These are phyloP conservation scores for Pseudohalonectria lignicola DNA, from an alignment of 2,329 filamentous ascomycete genomes.

Conservation along the genomic window DNA sequence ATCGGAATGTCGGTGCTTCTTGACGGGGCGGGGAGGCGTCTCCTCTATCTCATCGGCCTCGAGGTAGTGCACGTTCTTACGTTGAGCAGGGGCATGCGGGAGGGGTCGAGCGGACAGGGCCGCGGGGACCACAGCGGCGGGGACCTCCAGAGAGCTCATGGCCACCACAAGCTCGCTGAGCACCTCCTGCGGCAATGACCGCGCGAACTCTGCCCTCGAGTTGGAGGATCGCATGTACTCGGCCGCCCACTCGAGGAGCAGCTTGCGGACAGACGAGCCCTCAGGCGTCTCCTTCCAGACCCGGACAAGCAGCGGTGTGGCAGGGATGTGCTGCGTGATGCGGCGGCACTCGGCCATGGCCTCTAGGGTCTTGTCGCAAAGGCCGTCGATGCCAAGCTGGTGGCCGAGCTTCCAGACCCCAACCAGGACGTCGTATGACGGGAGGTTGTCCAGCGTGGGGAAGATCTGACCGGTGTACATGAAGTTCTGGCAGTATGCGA, in stretches of 20 bases:
- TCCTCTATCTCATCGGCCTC: conserved; percentile 30
- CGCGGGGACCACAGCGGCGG: conserved; percentile 8
- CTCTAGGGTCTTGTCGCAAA: conserved; percentile 44
- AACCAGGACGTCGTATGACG: conserved; percentile 43
- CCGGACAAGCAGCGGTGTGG: conserved; percentile 45
- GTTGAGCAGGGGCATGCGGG: conserved; percentile 12
- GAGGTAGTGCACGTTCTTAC: conserved; percentile 39
- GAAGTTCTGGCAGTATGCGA: conserved; percentile 43
- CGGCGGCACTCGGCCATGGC: conserved; percentile 46
- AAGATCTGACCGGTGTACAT: conserved; percentile 40
- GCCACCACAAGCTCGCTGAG: conserved; percentile 51
- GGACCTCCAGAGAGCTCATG: conserved; percentile 44
- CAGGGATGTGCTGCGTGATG: conserved; percentile 42
- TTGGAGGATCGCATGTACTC: conserved; percentile 52
- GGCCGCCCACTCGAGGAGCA: conserved; percentile 50
- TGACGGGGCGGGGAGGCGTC: conserved; percentile 17
- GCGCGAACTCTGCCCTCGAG: conserved; percentile 44
- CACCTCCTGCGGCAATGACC: conserved; percentile 50
- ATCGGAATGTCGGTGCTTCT: conserved; percentile 31
- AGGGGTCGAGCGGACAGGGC: conserved; percentile 5
- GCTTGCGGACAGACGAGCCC: conserved; percentile 45
- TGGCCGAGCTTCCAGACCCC: conserved; percentile 45
- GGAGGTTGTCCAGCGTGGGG: conserved; percentile 26
- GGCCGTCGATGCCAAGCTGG: conserved; percentile 38
- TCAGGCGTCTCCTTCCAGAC: conserved; percentile 53